phyloP scores from a whole-genome alignment of 1,139 yeast genomes.

The Saccharomyces uvarum region DNA sequence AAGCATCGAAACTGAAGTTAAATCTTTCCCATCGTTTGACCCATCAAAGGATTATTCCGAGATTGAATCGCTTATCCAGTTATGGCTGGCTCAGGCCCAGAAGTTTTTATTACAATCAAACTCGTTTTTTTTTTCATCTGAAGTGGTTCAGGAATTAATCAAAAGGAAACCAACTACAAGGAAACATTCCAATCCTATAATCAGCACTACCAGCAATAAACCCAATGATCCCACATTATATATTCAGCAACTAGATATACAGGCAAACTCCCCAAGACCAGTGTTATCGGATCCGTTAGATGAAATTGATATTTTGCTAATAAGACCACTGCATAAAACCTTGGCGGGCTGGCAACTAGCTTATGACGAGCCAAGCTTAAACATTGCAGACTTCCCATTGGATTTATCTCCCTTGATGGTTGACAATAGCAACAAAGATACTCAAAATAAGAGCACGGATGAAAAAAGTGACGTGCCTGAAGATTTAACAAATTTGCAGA shows the following conservation, averaged over 20 bases:
- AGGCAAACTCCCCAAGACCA: not conserved
- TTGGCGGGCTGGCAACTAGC: constrained; percentile 29
- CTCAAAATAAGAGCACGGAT: not conserved
- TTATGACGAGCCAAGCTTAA: constrained; percentile 29
- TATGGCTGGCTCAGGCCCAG: constrained; percentile 26
- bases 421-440: constrained; percentile 8
- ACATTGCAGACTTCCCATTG: constrained; percentile 25
- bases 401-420: constrained; percentile 20
- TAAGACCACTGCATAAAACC: constrained; percentile 19
- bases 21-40: constrained; percentile 11
- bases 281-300: constrained; percentile 9
- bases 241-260: constrained; percentile 6
- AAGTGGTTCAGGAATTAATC: constrained; percentile 19
- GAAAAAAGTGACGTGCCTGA: not conserved
- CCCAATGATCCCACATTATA: constrained; percentile 7
- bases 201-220: not conserved
- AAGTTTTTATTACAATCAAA: constrained; percentile 20
- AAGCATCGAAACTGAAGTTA: constrained; percentile 8
- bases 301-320: constrained; percentile 24
- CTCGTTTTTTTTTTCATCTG: constrained; percentile 23
- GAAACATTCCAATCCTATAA: constrained; percentile 7
- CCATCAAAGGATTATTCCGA: constrained; percentile 14
- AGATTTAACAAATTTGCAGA: not conserved
- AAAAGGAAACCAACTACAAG: constrained; percentile 15
- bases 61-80: constrained; percentile 15